A percentile compares a stretch with the other conserved stretches of the same genome.
Conservation (phyloP, 2,329 filamentous ascomycete genomes). For the Pseudogymnoascus sp. region DNA sequence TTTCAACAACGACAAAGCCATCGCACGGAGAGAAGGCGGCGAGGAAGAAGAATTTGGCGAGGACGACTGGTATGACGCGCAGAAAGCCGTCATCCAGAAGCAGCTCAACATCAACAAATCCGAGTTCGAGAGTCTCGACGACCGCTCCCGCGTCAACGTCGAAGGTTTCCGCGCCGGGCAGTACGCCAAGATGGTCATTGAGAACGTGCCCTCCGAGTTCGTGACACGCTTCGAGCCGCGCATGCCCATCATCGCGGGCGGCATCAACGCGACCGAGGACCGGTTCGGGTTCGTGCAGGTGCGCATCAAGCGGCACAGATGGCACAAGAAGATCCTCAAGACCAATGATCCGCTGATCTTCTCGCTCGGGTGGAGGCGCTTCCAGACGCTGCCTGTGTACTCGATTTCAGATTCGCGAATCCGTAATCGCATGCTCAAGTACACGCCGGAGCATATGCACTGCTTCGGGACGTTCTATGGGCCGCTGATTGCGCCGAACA, state of each 20-base stretch:
- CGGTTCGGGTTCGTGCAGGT: conserved; percentile 93
- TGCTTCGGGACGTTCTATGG: conserved; percentile 96
- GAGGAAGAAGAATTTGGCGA: conserved; percentile 79
- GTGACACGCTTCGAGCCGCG: conserved; percentile 71
- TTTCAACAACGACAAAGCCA: conserved; percentile 81
- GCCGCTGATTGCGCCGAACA: conserved; percentile 89
- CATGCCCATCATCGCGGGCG: conserved; percentile 80
- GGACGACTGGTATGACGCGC: conserved; percentile 96
- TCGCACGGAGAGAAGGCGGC: conserved; percentile 61
- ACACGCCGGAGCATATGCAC: conserved; percentile 98
- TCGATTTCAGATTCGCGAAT: conserved; percentile 90
- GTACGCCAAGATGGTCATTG: conserved; percentile 84
- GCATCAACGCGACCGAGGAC: conserved; percentile 88
- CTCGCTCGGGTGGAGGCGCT: conserved; percentile 90
- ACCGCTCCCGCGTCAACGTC: conserved; percentile 70
- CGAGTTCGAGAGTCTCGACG: conserved; percentile 83
- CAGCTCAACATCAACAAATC: conserved; percentile 94
- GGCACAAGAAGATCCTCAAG: conserved; percentile 99
- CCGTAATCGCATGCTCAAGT: conserved; percentile 95
- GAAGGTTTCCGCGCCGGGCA: conserved; percentile 89
- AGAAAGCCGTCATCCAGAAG: conserved; percentile 91
- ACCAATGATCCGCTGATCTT: conserved; percentile 97
- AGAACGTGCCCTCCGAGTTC: conserved; percentile 87
- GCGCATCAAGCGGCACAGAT: conserved; percentile 91
- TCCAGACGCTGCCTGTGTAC: conserved; percentile 88